These are phyloP conservation scores for Colletotrichum higginsianum DNA, from an alignment of 2,329 filamentous ascomycete genomes.

Conservation along the genomic window DNA sequence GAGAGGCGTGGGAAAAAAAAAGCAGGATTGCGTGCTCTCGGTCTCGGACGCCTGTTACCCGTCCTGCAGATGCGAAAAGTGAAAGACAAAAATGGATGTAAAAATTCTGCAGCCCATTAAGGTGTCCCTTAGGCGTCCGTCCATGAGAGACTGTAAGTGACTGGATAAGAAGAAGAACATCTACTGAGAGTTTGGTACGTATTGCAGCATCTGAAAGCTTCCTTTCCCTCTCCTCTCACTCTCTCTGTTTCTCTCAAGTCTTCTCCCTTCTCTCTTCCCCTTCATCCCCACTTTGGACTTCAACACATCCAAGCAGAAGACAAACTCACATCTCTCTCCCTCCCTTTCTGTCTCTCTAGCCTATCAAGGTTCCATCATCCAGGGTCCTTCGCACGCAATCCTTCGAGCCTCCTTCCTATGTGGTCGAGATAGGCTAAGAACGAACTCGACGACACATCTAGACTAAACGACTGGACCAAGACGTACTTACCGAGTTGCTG, in stretches of 20 bases:
- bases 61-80: background rate
- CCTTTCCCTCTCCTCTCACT: background rate
- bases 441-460: too few relatives aligned
- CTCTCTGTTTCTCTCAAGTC: background rate
- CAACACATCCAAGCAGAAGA: background rate
- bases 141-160: too few relatives aligned
- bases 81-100: background rate
- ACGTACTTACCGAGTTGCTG: background rate
- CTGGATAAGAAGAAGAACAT: conserved; percentile 11
- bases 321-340: too few relatives aligned
- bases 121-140: background rate
- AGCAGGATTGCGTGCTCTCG: conserved; percentile 40
- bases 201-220: background rate
- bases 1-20: conserved; percentile 38
- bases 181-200: conserved; percentile 8
- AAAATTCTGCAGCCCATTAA: conserved; percentile 5
- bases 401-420: conserved; percentile 3
- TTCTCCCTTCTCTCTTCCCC: background rate
- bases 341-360: background rate
- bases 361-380: conserved; percentile 23
- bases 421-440: background rate
- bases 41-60: background rate
- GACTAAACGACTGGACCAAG: background rate
- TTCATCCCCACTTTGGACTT: conserved; percentile 1
- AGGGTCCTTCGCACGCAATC: conserved; percentile 19